Base-by-base conservation (phyloP, 2,329 filamentous ascomycete species). In the Nakataea oryzae region DNA sequence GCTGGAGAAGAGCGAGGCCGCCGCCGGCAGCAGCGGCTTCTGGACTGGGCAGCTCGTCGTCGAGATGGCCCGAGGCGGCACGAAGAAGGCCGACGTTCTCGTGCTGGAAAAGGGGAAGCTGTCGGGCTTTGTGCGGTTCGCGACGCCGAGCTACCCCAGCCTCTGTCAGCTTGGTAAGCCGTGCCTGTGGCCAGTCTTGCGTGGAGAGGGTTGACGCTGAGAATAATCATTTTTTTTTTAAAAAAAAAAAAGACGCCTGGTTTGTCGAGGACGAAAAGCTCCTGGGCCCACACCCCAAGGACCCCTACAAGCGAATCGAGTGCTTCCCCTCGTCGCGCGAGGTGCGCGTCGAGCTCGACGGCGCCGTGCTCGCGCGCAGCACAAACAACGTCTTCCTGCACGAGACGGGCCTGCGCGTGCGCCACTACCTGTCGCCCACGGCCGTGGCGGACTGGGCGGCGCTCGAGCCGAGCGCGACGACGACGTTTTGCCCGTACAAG, bases 401-500 rank as follows among this genome's bases (percentile, higher is more conserved):
- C 63, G 86, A 89, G 71, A 88, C 86, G 0, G 74, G 78, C 1
- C 72, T 89, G 57, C 80, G 83, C 1, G 74, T 79, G 2, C 76
- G 86, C 1, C 86, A 82, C 67, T 89, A 89, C 67, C 65, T 87
- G 2, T 81, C 85, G 0, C 72, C 80, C 0, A 81, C 81, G 0
- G 72, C 77, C 3, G 75, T 86, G 1, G 14, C 55, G 2, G 77
- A 81, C 54, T 72, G 71, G 54, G 66, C 71, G 3, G 65, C 78
- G 8, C 72, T 88, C 12, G 70, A 72, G 0, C 75, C 76, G 8
- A 87, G 83, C 66, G 69, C 74, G 1, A 82, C 81, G 0, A 71
- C 69, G n/a, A 86, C 83, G 0, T 73, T 75, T 61, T 89, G 86
- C 70, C 86, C 87, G 2, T 89, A 89, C 67, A 89, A 89, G 69